Evolutionary conservation across 495 filamentous ascomycete genomes (phyloP), one percentile per base, ranked within the genome.

Genomic region (Lentithecium fluviatile): DNA sequence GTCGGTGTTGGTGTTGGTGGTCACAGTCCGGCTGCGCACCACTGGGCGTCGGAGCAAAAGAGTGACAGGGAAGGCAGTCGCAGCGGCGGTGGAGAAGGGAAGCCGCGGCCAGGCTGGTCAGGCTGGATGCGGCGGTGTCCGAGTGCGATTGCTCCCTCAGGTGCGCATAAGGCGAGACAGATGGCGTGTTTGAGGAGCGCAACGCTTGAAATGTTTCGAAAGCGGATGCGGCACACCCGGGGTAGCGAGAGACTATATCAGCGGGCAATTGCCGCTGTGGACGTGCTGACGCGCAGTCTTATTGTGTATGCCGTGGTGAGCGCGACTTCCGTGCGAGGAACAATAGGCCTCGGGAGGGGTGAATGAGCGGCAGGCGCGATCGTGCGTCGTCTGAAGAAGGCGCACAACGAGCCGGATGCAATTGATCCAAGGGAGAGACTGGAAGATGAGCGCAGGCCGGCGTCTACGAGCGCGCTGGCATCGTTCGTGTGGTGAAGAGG

Each of bases 21-120:
- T 68, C 52, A 68, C 65, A 68, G 65, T 37, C 65, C 65, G 25
- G 65, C 65, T 68, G 65, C 49, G 46, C 60, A 68, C 60, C 65
- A 58, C 65, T 45, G 32, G 56, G 21, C 19, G 43, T 29, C 23
- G 25, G 38, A 17, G 29, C 37, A 55, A 58, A 52, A 54, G 52
- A 62, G 60, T 45, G 56, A 60, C 56, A 58, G 59, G 55, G 60
- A 43, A 20, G 12, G 55, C 20, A 24, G 34, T 61, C 10, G 24
- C 53, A 40, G 17, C 12, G 34, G 50, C 15, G 49, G 40, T 8
- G 23, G 55, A 54, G 45, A 29, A 26, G 54, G 45, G 58, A 62
- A 59, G 57, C 25, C 37, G 29, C 49, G 53, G 42, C 21, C 13
- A 37, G 42, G 62, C 38, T 48, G 42, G 6, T 42, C 17, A 38